phyloP scores from a whole-genome alignment of 2,329 filamentous ascomycete genomes.

The Aureobasidium uvarum region DNA sequence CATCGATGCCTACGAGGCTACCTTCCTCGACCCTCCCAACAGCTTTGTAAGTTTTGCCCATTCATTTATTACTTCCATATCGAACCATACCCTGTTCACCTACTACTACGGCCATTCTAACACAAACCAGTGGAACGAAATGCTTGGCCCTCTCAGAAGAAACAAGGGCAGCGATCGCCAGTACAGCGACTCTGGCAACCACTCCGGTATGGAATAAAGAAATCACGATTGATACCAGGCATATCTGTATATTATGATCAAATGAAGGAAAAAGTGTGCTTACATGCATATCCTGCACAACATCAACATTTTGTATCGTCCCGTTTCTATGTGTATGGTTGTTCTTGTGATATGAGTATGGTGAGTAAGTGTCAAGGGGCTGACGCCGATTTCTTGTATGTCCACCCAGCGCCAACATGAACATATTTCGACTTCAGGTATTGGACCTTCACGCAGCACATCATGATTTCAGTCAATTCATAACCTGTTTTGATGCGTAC shows the following conservation, averaged over 20 bases:
- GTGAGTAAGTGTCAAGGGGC: too few relatives aligned
- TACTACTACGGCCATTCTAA: background rate
- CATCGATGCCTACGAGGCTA: conserved; percentile 58
- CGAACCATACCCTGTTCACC: too few relatives aligned
- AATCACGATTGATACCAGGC: background rate
- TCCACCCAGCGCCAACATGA: too few relatives aligned
- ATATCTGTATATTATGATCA: conserved; percentile 1
- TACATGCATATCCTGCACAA: too few relatives aligned
- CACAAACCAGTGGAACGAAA: conserved; percentile 48
- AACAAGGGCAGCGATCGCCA: conserved; percentile 17
- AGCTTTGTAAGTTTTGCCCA: conserved; percentile 42
- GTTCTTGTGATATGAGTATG: too few relatives aligned
- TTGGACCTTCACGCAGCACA: too few relatives aligned
- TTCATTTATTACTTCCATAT: background rate
- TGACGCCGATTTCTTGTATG: too few relatives aligned
- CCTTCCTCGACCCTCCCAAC: conserved; percentile 49
- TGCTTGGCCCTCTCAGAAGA: conserved; percentile 33
- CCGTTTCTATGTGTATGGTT: too few relatives aligned
- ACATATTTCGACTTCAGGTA: too few relatives aligned
- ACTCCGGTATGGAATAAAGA: conserved; percentile 10
- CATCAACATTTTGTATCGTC: too few relatives aligned
- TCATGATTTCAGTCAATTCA: too few relatives aligned
- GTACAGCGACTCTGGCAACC: background rate
- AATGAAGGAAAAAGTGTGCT: background rate
- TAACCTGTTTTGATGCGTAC: too few relatives aligned